phyloP scores from a whole-genome alignment of 768 basidiomycete species.

The Strobilomyces confusus region DNA sequence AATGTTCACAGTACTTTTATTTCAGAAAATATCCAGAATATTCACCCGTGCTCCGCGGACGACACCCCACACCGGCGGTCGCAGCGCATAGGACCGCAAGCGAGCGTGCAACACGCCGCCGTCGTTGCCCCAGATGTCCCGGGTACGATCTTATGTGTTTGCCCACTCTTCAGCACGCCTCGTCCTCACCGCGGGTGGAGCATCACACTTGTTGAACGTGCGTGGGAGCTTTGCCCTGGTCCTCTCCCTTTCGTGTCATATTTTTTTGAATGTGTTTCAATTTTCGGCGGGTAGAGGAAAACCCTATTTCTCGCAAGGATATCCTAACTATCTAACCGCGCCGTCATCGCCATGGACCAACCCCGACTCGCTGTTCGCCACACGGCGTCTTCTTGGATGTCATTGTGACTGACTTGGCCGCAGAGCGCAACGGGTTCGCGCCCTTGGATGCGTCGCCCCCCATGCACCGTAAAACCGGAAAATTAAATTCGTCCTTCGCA shows the following conservation, averaged over 20 bases:
- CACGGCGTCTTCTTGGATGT: neutral
- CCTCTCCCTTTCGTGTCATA: constrained; percentile 7
- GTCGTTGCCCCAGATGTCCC: neutral
- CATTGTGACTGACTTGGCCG: neutral
- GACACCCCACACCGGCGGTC: neutral
- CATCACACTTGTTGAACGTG: constrained; percentile 22
- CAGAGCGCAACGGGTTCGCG: neutral
- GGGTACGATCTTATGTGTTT: neutral
- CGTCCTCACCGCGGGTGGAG: constrained; percentile 18
- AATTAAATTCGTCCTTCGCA: neutral
- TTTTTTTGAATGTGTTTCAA: constrained; percentile 2
- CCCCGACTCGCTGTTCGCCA: neutral
- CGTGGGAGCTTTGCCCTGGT: constrained; percentile 22
- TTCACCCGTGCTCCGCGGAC: constrained; percentile 1
- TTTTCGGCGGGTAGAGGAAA: neutral
- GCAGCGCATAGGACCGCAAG: neutral
- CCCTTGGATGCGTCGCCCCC: neutral
- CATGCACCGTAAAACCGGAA: neutral
- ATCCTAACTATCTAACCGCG: constrained; percentile 1
- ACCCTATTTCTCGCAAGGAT: neutral
- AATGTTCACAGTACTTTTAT: constrained; percentile 14
- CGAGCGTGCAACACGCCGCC: neutral
- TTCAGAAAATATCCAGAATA: constrained; percentile 14
- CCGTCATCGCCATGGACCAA: neutral
- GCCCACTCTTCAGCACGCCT: constrained; percentile 11